Conservation (phyloP, 176 grass and related monocot genomes). For the Triticum urartu region DNA sequence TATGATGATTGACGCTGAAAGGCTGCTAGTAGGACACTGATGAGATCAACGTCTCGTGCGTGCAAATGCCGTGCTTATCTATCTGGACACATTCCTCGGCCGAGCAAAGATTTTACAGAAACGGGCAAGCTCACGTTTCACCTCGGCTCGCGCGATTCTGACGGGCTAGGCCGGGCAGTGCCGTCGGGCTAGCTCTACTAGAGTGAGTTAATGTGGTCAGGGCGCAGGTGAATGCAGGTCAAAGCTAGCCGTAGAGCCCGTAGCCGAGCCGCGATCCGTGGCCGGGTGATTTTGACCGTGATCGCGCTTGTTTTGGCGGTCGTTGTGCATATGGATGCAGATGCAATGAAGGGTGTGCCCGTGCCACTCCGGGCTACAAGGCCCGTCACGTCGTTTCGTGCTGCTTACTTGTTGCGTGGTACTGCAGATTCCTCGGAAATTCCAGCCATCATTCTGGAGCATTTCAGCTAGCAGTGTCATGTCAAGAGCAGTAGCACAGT, state of each 20-base stretch:
- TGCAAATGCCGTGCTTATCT: not conserved
- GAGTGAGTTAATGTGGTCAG: conserved; percentile 22
- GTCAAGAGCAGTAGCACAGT: no score
- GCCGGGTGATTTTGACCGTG: conserved; percentile 13
- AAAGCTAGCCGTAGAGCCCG: not conserved
- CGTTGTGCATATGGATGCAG: conserved; percentile 10
- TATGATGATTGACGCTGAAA: no score
- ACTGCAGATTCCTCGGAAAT: not conserved
- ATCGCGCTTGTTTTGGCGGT: not conserved
- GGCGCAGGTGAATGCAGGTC: not conserved
- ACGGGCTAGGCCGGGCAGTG: not conserved
- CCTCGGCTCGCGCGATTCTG: not conserved
- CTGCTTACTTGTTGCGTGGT: conserved; percentile 21
- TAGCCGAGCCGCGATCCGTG: not conserved
- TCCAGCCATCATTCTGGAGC: conserved; percentile 29
- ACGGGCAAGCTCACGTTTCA: not conserved
- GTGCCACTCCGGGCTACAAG: not conserved
- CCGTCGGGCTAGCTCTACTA: not conserved
- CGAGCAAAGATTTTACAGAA: not conserved
- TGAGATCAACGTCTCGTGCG: no score
- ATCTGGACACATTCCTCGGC: no score
- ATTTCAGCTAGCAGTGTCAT: no score
- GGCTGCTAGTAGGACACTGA: no score
- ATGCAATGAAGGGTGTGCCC: conserved; percentile 18
- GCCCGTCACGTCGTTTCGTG: not conserved